Base-by-base conservation (phyloP, 768 basidiomycete species). In the Imleria badia region DNA sequence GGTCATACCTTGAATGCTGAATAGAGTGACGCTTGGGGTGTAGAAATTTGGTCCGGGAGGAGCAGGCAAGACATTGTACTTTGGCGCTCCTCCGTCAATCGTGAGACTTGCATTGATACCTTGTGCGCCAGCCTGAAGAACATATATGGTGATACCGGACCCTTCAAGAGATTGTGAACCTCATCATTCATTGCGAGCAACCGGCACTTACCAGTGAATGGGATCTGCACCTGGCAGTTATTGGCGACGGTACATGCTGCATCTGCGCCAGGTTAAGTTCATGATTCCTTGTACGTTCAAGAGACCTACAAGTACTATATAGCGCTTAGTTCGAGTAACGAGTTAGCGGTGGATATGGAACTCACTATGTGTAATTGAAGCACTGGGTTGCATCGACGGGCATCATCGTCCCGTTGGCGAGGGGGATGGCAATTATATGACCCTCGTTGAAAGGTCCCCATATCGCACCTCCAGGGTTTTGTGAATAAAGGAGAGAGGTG, bases 361-460 rank as follows among this genome's bases (percentile, higher is more conserved):
- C 62, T 49, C 42, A 63, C 61, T 53, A 63, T 30, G 57, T 59
- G 2, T 45, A 29, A 26, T 63, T 60, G 41, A 46, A 63, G 12
- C 60, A 62, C 12, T 43, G 52, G 33, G 54, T 59, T 29, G 57
- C 51, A 48, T 59, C 36, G 35, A 62, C 26, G 14, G 48, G 52
- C 53, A 58, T 33, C 56, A 48, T 29, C 10, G 51, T 59, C 12
- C 54, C 51, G 11, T 62, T 62, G 29, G 44, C n/a, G 1, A 55
- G 31, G 3, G 4, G 30, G 5, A 61, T 48, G 19, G 48, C 62
- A 29, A 63, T 51, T 1, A 46, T 48, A 13, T 54, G 41, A 17
- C 47, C 60, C 11, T 45, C n/a, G 7, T 45, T 46, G 29, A 55
- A 59, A 13, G 51, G 45, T 17, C 48, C 42, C 60, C 61, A 56